phyloP scores from a whole-genome alignment of 2,329 filamentous ascomycete species.

The Lachnellula cervina region DNA sequence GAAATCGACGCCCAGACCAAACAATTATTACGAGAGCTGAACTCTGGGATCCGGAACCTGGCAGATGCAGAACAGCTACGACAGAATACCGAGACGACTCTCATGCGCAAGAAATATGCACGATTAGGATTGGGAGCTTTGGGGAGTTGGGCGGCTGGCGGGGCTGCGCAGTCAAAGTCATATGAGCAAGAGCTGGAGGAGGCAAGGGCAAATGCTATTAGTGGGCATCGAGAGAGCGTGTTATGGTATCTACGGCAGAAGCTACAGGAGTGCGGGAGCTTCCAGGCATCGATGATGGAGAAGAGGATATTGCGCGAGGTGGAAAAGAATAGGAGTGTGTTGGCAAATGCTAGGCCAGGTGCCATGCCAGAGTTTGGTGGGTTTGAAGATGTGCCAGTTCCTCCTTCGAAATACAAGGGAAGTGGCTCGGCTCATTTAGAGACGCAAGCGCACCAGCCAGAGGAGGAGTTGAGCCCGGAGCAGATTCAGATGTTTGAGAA shows the following conservation, averaged over 20 bases:
- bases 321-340: conserved; percentile 82
- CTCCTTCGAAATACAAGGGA: conserved; percentile 12
- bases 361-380: conserved; percentile 25
- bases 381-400: conserved; percentile 19
- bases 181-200: conserved; percentile 70
- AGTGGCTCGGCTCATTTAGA: conserved; percentile 16
- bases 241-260: conserved; percentile 74
- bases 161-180: conserved; percentile 49
- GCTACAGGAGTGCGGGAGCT: conserved; percentile 69
- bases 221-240: conserved; percentile 73
- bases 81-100: conserved; percentile 65
- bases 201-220: conserved; percentile 59
- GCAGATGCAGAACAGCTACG: conserved; percentile 78
- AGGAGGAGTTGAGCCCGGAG: conserved; percentile 63
- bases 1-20: conserved; percentile 85
- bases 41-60: conserved; percentile 72
- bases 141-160: conserved; percentile 63
- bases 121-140: conserved; percentile 57
- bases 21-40: conserved; percentile 77
- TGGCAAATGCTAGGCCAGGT: conserved; percentile 59
- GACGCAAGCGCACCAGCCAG: conserved; percentile 20
- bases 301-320: conserved; percentile 76
- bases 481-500: conserved; percentile 91
- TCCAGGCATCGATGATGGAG: conserved; percentile 91
- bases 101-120: conserved; percentile 67